phyloP scores from a whole-genome alignment of 1,284 basidiomycete genomes.

The Cryptococcus amylolentus region DNA sequence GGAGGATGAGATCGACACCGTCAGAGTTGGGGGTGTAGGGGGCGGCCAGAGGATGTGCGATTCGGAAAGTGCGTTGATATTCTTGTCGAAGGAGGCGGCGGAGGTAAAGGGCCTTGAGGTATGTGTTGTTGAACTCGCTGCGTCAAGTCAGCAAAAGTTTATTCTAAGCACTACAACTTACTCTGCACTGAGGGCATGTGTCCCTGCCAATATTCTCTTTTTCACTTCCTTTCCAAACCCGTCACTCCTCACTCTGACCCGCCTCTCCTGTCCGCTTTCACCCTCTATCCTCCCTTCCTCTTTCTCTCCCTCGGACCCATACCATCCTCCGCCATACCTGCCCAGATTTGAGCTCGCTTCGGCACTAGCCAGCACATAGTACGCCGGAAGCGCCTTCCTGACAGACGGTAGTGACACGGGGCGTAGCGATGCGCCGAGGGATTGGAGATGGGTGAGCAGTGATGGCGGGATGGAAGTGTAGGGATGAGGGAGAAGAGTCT shows the following conservation, averaged over 20 bases:
- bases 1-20: constrained; percentile 70
- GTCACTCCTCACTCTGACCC: constrained; percentile 58
- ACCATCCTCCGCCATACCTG: constrained; percentile 77
- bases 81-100: constrained; percentile 69
- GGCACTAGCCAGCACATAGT: constrained; percentile 90
- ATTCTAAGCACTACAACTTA: constrained; percentile 50
- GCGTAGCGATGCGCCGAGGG: constrained; percentile 64
- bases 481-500: constrained; percentile 26
- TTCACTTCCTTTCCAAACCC: constrained; percentile 84
- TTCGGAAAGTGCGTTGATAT: constrained; percentile 66
- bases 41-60: constrained; percentile 43
- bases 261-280: constrained; percentile 55
- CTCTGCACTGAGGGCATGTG: constrained; percentile 88
- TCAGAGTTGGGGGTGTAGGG: constrained; percentile 44
- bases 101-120: constrained; percentile 82
- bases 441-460: constrained; percentile 55
- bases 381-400: constrained; percentile 77
- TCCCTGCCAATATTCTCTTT: constrained; percentile 84
- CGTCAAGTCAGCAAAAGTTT: not conserved
- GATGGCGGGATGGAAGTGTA: constrained; percentile 26
- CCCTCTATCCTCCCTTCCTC: constrained; percentile 53
- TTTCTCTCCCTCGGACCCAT: constrained; percentile 53
- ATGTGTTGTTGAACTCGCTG: constrained; percentile 95
- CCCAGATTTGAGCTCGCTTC: constrained; percentile 93
- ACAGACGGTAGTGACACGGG: constrained; percentile 77